Base-by-base conservation (phyloP, 495 filamentous ascomycete species). In the Xeromyces bisporus region DNA sequence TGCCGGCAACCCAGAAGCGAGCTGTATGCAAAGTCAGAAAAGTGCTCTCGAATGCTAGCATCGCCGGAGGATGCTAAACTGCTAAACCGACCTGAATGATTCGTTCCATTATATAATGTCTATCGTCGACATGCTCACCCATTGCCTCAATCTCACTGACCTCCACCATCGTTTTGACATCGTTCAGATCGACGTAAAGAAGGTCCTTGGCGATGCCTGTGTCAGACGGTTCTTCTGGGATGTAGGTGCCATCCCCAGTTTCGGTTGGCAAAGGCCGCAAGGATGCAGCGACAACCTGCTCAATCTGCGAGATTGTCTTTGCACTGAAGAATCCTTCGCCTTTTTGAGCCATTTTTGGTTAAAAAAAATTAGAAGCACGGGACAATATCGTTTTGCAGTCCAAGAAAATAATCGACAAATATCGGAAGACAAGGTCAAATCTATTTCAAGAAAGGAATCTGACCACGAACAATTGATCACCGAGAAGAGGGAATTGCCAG, bases 121-220 rank as follows among this genome's bases (percentile, higher is more conserved):
- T 85, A 54, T 94, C 86, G 38, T 94, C 75, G 12, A 92, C 71
- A 3, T 84, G 81, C 29, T 89, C 76, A 7, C 80, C 77, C 13
- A 76, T 77, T 53, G 86, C 81, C 36, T 67, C 67, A 44, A 77
- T 77, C 38, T 64, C 67, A n/a, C 50, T 38, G 14, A 64, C 37
- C 9, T 70, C 58, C n/a, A 57, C 42, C 26, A 71, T 35, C 7
- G 58, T 59, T 30, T 56, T 55, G 28, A 62, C 35, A 39, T 68
- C 58, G 9, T 43, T 38, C 14, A 58, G 34, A 18, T 53, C 48
- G 13, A 67, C 32, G 41, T 58, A 50, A 14, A 32, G 34, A 11
- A 70, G 23, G 27, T 67, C 60, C 16, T 51, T 42, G 27, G 48
- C 43, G 15, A 59, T 25, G 2, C 56, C 57, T 5, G 52, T 53